Evolutionary conservation across 306 rosid species (phyloP), one percentile per base, ranked within the genome.

Genomic region (Sechiopsis laciniata): DNA sequence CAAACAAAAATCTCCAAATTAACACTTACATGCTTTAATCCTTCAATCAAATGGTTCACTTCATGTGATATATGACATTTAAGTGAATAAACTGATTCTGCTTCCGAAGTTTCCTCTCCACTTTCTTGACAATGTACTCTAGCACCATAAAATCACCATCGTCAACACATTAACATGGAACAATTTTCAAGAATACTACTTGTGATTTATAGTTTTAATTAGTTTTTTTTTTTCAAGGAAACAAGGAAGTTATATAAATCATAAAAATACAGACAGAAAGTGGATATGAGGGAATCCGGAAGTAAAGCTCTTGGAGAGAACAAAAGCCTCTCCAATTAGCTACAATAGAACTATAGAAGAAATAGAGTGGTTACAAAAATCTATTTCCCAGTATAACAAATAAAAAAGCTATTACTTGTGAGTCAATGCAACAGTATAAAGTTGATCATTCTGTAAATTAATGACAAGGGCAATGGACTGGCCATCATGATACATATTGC

Each of bases 51-150:
- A 86, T 95, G 99, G 88, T 95, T 95, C 85, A 95, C 99, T 74
- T 95, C 99, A 0, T 95, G 99, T 0, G 97, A 95, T 84, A 95
- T 95, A 87, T 95, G 97, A 84, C 99, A 95, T 81, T 95, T 95
- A 70, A 95, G 97, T 50, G 99, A 85, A 87, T 88, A 88, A 78
- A 91, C 97, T 24, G 97, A 86, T 80, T 95, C 99, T 78, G 91
- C 63, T 90, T 95, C 99, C 46, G 96, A 85, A 88, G 96, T 95
- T 81, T 95, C 99, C 87, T 95, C 99, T 71, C 84, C 90, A 85
- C 97, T 91, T 86, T 95, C 99, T 82, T 84, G 80, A 79, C 99
- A 95, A 83, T 89, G 89, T 69, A 85, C 82, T 94, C 99, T 95
- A 78, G 57, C 32, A 84, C 50, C 58, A 83, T 74, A 84, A 55